Percentiles rank a stretch among this genome's conserved stretches.
phyloP scores from a whole-genome alignment of 352 stramenopile genomes.

The Phytophthora vignae region DNA sequence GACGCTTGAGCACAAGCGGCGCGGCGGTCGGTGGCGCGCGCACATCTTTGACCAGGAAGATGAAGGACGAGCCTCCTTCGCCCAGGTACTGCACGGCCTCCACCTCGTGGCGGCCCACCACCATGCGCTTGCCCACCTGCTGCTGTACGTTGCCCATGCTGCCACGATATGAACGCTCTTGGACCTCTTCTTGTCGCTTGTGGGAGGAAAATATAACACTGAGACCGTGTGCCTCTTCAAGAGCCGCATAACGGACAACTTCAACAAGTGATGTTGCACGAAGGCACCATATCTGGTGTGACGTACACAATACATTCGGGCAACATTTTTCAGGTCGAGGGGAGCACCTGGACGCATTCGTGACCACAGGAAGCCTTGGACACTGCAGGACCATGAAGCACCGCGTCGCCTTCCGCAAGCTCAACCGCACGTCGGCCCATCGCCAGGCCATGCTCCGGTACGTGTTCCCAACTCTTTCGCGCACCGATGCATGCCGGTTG shows the following conservation, averaged over 20 bases:
- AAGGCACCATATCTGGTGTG: slow-evolving; percentile 1
- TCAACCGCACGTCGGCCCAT: slow-evolving; percentile 94
- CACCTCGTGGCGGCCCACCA: slow-evolving; percentile 69
- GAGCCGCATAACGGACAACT: slow-evolving; percentile 18
- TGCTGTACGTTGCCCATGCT: slow-evolving; percentile 83
- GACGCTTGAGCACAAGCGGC: slow-evolving; percentile 76
- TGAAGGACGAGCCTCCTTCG: slow-evolving; percentile 83
- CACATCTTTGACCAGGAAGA: slow-evolving; percentile 82
- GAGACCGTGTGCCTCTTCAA: slow-evolving; percentile 38
- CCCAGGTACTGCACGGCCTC: slow-evolving; percentile 80
- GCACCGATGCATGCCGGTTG: background rate
- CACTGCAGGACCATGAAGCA: slow-evolving; percentile 72
- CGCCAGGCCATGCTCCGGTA: slow-evolving; percentile 96
- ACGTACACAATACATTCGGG: background rate
- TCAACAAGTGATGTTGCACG: slow-evolving; percentile 10
- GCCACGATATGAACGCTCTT: background rate
- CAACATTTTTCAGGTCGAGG: slow-evolving; percentile 11
- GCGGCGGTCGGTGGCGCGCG: slow-evolving; percentile 32
- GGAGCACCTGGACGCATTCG: slow-evolving; percentile 15
- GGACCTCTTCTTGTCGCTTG: background rate
- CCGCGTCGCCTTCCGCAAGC: slow-evolving; percentile 87
- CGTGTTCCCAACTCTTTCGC: slow-evolving; percentile 18
- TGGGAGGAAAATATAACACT: slow-evolving; percentile 7
- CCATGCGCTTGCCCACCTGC: slow-evolving; percentile 74
- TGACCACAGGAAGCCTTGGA: slow-evolving; percentile 33